Evolutionary conservation across 768 basidiomycete species (phyloP).

Genomic region (Leccinum variicolor): DNA sequence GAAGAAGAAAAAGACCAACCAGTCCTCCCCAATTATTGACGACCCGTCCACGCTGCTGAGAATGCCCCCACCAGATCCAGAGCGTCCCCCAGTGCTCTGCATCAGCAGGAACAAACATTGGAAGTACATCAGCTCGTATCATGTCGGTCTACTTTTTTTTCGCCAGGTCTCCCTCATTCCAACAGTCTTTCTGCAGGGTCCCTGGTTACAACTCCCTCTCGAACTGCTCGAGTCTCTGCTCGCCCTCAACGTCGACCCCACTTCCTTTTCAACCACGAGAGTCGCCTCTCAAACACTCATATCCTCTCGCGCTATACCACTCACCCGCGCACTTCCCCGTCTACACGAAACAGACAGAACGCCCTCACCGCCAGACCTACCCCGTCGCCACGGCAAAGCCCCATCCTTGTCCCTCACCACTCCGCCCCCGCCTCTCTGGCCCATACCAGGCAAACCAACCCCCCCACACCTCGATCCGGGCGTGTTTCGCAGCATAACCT

Average conservation of each 20-base stretch:
- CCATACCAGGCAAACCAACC: slow-evolving; percentile 61
- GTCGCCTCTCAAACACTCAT: slow-evolving; percentile 37
- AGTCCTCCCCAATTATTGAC: slow-evolving; percentile 29
- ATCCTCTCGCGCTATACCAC: slow-evolving; percentile 21
- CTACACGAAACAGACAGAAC: slow-evolving; percentile 40
- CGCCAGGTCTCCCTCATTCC: not conserved
- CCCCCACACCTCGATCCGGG: slow-evolving; percentile 91
- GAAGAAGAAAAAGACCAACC: slow-evolving; percentile 54
- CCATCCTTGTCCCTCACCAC: slow-evolving; percentile 29
- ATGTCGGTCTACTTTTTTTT: slow-evolving; percentile 48
- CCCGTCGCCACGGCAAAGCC: slow-evolving; percentile 31
- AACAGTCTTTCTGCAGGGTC: slow-evolving; percentile 56
- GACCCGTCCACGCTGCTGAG: slow-evolving; percentile 20
- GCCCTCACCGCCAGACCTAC: slow-evolving; percentile 42
- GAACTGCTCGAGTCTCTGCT: slow-evolving; percentile 84
- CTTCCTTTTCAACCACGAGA: slow-evolving; percentile 51
- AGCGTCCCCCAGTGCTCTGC: slow-evolving; percentile 63
- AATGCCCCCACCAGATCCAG: slow-evolving; percentile 37
- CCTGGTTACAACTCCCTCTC: slow-evolving; percentile 86
- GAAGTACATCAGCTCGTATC: slow-evolving; percentile 90
- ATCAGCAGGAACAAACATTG: slow-evolving; percentile 94
- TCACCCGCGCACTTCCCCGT: slow-evolving; percentile 22
- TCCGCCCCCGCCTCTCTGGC: slow-evolving; percentile 45
- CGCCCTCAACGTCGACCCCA: slow-evolving; percentile 72
- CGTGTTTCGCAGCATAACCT: slow-evolving; percentile 72